Base-by-base conservation (phyloP, 176 grass and related monocot species). In the Zoysia japonica region DNA sequence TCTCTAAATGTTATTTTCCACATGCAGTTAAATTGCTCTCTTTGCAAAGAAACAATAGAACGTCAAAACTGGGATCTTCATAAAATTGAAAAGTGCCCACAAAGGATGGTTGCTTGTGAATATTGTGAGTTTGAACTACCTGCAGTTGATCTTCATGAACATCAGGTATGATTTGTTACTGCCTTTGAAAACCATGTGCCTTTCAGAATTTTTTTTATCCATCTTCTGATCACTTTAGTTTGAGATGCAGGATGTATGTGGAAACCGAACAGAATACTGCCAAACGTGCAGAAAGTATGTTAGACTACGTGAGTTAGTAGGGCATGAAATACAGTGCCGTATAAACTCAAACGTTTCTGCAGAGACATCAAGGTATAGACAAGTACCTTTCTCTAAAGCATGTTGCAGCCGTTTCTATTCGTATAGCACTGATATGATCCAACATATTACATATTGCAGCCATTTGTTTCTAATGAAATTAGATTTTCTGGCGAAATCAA, bases 111-210 rank as follows among this genome's bases (percentile, higher is more conserved):
- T 61, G 83, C 88, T 1, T 98, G 96, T 85, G 83, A 89, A 89
- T 98, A 94, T 84, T 98, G 96, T 17, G 92, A 98, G 84, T 92
- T 93, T 28, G 90, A 91, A 70, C 88, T 98, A 55, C 96, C 96
- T 10, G 88, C 92, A 42, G 57, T 94, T 75, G 96, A 98, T 87
- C 82, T 98, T 55, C 47, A 85, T 60, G 85, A 94, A 79, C 96
- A 98, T 89, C 83, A 98, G 92, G 96, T 98, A 64, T 61, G 15
- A 15, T 86, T 56, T 82, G 17, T 63, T 46, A 49, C 60, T 74
- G 55, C 17, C 65, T 64, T 70, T 80, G 36, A 66, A 66, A 65
- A 15, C 4, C 38, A 14, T 11, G 16, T 17, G 39, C 47, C 1
- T 15, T 72, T 83, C 62, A 4, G n/a, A 69, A 47, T 70, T 14